These are phyloP conservation scores for Spizellomyces sp. DNA, from an alignment of 192 early-diverging fungal species.

Conservation along the genomic window DNA sequence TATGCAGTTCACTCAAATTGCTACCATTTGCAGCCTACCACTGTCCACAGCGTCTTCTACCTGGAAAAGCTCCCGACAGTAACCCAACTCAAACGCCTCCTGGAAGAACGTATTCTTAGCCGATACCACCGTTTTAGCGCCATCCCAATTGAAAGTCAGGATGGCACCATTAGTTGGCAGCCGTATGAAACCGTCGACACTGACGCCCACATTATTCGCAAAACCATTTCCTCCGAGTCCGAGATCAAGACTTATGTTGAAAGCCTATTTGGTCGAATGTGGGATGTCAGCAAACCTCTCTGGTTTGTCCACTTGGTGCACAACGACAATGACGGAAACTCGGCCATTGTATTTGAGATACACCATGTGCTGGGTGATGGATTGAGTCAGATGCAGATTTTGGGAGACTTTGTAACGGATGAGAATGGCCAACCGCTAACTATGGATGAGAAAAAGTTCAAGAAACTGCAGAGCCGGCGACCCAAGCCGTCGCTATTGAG, in stretches of 20 bases:
- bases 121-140: conserved; percentile 26
- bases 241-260: conserved; percentile 19
- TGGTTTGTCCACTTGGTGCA: conserved; percentile 25
- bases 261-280: conserved; percentile 20
- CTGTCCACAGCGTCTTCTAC: conserved; percentile 24
- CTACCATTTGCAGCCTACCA: conserved; percentile 12
- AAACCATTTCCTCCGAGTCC: conserved; percentile 9
- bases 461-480: background rate
- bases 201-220: conserved; percentile 6
- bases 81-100: background rate
- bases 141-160: conserved; percentile 12
- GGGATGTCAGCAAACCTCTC: conserved; percentile 22
- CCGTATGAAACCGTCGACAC: conserved; percentile 17
- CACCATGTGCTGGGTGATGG: conserved; percentile 35
- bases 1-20: background rate
- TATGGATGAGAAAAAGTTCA: conserved; percentile 28
- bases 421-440: conserved; percentile 18
- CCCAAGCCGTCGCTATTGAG: background rate
- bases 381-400: conserved; percentile 19
- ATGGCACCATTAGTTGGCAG: conserved; percentile 17
- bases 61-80: conserved; percentile 9
- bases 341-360: conserved; percentile 17
- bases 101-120: conserved; percentile 19
- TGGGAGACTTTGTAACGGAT: conserved; percentile 22
- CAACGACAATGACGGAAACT: background rate